Evolutionary conservation across 129 eudicot genomes (phyloP).

Genomic region (Flaveria brownii): DNA sequence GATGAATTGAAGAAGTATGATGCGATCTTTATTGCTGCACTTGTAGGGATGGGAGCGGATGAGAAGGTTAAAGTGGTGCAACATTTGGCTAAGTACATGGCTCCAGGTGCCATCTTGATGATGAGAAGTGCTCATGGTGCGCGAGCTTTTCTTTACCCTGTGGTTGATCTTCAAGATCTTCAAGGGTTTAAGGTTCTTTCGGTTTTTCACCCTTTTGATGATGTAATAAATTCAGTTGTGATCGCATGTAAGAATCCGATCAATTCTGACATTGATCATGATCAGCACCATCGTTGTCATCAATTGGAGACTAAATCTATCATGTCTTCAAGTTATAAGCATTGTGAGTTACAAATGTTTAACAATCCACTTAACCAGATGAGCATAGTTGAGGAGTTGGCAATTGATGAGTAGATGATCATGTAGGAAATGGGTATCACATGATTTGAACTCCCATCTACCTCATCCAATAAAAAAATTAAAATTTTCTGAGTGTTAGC

Average conservation of each 20-base stretch:
- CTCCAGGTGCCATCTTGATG: conserved; percentile 69
- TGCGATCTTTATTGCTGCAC: conserved; percentile 80
- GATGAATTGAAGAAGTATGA: conserved; percentile 56
- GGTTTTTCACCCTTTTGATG: conserved; percentile 82
- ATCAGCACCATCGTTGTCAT: conserved; percentile 35
- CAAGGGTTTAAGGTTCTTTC: conserved; percentile 81
- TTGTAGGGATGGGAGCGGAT: conserved; percentile 78
- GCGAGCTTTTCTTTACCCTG: conserved; percentile 84
- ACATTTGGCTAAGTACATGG: conserved; percentile 70
- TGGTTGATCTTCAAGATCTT: conserved; percentile 69
- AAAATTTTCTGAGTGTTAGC: no score
- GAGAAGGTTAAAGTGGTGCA: conserved; percentile 62
- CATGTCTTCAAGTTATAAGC: conserved; percentile 54
- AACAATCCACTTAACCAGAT: conserved; percentile 50
- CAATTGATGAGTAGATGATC: conserved; percentile 48
- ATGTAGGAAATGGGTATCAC: conserved; percentile 1
- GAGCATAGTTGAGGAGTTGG: conserved; percentile 63
- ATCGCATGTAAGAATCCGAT: conserved; percentile 51
- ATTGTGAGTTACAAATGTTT: conserved; percentile 54
- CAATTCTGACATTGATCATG: neutral
- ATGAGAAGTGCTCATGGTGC: conserved; percentile 96
- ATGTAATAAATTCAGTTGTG: conserved; percentile 82
- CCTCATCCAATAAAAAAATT: neutral
- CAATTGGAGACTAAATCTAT: conserved; percentile 36
- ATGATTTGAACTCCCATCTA: neutral